These are phyloP conservation scores for Yamadazyma sp. DNA, from an alignment of 805 yeast genomes.

Conservation along the genomic window DNA sequence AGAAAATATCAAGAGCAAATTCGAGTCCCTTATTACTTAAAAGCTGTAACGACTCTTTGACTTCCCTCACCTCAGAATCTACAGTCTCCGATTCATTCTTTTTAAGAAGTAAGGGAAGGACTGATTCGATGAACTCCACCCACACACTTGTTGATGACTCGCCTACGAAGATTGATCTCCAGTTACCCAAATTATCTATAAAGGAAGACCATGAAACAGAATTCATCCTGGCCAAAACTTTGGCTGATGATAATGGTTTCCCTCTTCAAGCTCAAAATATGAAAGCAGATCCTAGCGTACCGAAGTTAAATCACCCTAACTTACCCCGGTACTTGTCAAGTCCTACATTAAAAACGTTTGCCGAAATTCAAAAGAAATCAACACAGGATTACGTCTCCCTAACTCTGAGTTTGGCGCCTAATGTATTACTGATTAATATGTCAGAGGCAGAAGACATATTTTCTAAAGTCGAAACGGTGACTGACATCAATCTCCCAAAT, in stretches of 20 bases:
- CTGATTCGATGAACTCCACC: slow-evolving; percentile 10
- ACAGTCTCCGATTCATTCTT: slow-evolving; percentile 12
- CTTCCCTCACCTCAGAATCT: slow-evolving; percentile 12
- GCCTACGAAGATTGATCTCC: slow-evolving; percentile 5
- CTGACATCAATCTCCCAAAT: slow-evolving; percentile 15
- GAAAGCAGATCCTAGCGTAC: background rate
- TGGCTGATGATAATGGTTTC: background rate
- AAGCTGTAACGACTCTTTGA: slow-evolving; percentile 10
- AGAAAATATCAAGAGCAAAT: slow-evolving; percentile 1
- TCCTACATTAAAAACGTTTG: slow-evolving; percentile 13
- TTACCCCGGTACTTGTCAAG: slow-evolving; percentile 10
- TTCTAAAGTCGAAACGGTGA: slow-evolving; percentile 4
- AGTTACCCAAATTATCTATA: slow-evolving; percentile 10
- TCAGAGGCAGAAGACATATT: slow-evolving; percentile 5
- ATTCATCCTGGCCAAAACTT: background rate
- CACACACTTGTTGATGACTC: slow-evolving; percentile 12
- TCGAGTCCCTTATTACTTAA: slow-evolving; percentile 7
- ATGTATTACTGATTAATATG: slow-evolving; percentile 5
- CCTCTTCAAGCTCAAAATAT: background rate
- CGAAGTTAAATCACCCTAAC: slow-evolving; percentile 1
- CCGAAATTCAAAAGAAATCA: background rate
- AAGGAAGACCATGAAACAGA: slow-evolving; percentile 5
- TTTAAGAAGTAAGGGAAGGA: slow-evolving; percentile 5
- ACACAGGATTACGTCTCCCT: slow-evolving; percentile 8
- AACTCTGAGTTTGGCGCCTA: slow-evolving; percentile 6